Evolutionary conservation across 148 eudicot species (phyloP), one percentile per base, ranked within the genome.

Genomic region (Spergularia bocconei): DNA sequence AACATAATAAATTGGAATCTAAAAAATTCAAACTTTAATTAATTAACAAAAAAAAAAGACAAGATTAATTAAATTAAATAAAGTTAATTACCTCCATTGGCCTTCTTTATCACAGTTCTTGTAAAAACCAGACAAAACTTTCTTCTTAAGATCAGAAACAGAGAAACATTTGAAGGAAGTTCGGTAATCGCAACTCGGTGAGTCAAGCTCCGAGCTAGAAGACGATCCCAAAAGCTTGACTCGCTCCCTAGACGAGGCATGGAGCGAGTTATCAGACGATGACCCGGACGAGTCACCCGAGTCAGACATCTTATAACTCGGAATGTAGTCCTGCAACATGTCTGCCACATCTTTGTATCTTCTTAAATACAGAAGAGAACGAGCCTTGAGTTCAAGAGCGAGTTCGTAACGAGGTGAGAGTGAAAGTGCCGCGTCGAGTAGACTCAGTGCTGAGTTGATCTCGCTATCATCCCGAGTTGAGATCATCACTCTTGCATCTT

Each of bases 241-340:
- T 70, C 90, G 79, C 77, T 94, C 98, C 48, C 86, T 85, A 13
- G 90, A 84, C 0, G 86, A 75, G 14, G 75, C 74, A 38, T 80
- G 86, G 7, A 89, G 82, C 70, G 90, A 90, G 82, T 85, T 77
- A 23, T 86, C 96, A 2, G 97, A 91, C 0, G 86, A 86, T 36
- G 87, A 87, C 17, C 87, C 85, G 52, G 90, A 84, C 23, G 93
- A 85, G 14, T 88, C 91, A 13, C 70, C 81, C 8, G 75, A 74
- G 61, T 67, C 13, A 41, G 75, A 74, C 85, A 86, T 82, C 70
- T 85, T 92, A 50, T 90, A 77, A 80, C 98, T 95, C 9, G 98
- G 98, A 39, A 95, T 95, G 69, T 89, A 90, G 56, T 95, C 97
- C 68, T 90, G 97, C 0, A 95, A 69, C 97, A 95, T 86, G 73